phyloP scores from a whole-genome alignment of 192 early-diverging fungal species.

The Bifiguratus adelaidae region DNA sequence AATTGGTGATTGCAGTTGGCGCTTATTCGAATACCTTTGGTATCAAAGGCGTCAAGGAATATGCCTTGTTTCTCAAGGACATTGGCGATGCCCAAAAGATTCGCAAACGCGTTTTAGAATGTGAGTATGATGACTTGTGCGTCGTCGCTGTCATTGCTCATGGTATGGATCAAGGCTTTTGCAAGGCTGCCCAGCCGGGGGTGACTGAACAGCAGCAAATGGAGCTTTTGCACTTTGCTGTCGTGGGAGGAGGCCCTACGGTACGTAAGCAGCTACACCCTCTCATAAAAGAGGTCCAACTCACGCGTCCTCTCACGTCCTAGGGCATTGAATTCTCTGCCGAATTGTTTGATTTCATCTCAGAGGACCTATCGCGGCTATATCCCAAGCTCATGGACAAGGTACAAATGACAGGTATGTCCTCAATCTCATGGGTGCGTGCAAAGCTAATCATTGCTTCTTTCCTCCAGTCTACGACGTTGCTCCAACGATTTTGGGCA shows the following conservation, averaged over 20 bases:
- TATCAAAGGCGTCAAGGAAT: slow-evolving; percentile 73
- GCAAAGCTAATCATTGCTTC: slow-evolving; percentile 23
- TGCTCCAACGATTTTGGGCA: slow-evolving; percentile 62
- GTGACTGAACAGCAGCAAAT: slow-evolving; percentile 50
- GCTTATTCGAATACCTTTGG: slow-evolving; percentile 76
- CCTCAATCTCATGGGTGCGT: neutral
- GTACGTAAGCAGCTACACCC: slow-evolving; percentile 10
- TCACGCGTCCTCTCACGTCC: neutral
- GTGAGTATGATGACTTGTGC: slow-evolving; percentile 13
- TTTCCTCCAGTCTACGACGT: slow-evolving; percentile 79
- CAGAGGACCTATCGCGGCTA: slow-evolving; percentile 65
- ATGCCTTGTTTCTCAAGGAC: slow-evolving; percentile 82
- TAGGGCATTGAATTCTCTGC: slow-evolving; percentile 60
- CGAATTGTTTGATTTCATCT: slow-evolving; percentile 75
- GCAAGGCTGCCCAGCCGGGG: slow-evolving; percentile 59
- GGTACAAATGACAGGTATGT: slow-evolving; percentile 19
- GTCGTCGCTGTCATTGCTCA: neutral
- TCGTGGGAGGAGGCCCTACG: slow-evolving; percentile 85
- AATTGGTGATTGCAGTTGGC: slow-evolving; percentile 74
- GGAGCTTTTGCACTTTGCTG: slow-evolving; percentile 66
- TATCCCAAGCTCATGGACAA: slow-evolving; percentile 59
- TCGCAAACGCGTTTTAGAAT: slow-evolving; percentile 66
- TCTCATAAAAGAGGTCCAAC: neutral
- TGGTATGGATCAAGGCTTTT: slow-evolving; percentile 30
- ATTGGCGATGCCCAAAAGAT: slow-evolving; percentile 77